Percentiles rank a stretch among this genome's conserved stretches.
Evolutionary conservation across 345 rosid genomes (phyloP).

Genomic region (Zanthoxylum bungeanum): DNA sequence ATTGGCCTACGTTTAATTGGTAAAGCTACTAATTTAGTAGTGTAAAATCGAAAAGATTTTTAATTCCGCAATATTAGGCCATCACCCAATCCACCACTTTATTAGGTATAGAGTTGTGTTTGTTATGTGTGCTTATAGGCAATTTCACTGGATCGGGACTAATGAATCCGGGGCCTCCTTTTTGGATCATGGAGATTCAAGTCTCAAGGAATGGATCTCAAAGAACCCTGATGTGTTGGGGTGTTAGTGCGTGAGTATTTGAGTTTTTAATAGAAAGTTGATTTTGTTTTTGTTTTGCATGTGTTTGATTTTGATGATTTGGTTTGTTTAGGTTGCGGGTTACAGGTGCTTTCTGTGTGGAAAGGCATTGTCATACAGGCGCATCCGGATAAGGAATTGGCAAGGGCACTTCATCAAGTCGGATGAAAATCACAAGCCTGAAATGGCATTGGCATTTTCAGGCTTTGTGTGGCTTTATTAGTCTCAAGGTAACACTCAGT

Average conservation of each 20-base stretch:
- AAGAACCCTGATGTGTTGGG: conserved; percentile 37
- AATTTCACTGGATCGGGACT: conserved; percentile 84
- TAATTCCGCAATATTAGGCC: no score
- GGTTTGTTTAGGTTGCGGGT: conserved; percentile 17
- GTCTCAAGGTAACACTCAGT: conserved; percentile 20
- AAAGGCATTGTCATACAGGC: no score
- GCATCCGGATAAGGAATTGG: conserved; percentile 42
- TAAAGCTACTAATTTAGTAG: no score
- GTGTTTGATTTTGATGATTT: conserved; percentile 3
- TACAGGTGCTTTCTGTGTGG: conserved; percentile 41
- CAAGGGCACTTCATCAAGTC: conserved; percentile 30
- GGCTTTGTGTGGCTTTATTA: conserved; percentile 43
- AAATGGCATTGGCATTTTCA: conserved; percentile 42
- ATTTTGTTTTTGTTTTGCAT: background rate
- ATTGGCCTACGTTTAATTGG: no score
- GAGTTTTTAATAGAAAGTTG: background rate
- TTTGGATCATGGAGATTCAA: conserved; percentile 12
- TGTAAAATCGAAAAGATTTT: no score
- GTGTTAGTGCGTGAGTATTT: conserved; percentile 20
- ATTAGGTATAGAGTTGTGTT: no score
- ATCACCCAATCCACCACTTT: no score
- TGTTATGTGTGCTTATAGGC: no score
- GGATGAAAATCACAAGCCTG: conserved; percentile 42
- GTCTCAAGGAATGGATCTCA: conserved; percentile 34
- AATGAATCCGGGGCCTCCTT: conserved; percentile 38